Conservation (phyloP, 1,284 basidiomycete genomes). For the Neotropicomus parvogracilis region DNA sequence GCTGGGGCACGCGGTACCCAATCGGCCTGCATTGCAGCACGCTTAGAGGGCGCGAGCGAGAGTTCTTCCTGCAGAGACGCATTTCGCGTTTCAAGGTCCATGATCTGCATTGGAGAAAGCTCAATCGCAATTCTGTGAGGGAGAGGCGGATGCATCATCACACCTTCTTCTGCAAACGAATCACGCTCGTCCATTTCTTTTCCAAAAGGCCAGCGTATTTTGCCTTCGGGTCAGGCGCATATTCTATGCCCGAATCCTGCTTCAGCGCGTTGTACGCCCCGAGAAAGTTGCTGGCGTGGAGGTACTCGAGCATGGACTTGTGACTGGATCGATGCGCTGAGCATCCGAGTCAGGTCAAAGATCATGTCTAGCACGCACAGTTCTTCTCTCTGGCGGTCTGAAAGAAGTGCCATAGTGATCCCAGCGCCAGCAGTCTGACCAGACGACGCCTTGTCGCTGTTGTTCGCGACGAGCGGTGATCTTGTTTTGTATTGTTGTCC, state of each 20-base stretch:
- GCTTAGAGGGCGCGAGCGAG: conserved; percentile 56
- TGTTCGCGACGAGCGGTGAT: conserved; percentile 13
- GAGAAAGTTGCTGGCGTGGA: conserved; percentile 62
- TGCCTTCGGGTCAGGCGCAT: conserved; percentile 77
- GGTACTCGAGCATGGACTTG: conserved; percentile 83
- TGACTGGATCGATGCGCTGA: conserved; percentile 49
- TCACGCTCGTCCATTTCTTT: conserved; percentile 95
- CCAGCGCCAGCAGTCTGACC: conserved; percentile 11
- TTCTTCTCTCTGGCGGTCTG: conserved; percentile 80
- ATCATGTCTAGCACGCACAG: conserved; percentile 49
- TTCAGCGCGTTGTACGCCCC: conserved; percentile 64
- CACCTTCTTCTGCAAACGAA: conserved; percentile 91
- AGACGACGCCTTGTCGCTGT: conserved; percentile 11
- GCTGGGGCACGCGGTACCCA: conserved; percentile 84
- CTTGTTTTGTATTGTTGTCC: conserved; percentile 35
- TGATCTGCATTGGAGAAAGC: conserved; percentile 53
- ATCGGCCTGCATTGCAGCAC: conserved; percentile 57
- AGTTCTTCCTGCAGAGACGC: conserved; percentile 77
- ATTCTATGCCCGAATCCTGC: conserved; percentile 57
- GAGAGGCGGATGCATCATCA: conserved; percentile 13
- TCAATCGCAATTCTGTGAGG: conserved; percentile 14
- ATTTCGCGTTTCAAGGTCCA: conserved; percentile 82
- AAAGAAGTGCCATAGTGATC: conserved; percentile 51
- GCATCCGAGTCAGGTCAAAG: conserved; percentile 2
- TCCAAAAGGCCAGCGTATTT: conserved; percentile 82